Evolutionary conservation across 2,329 filamentous ascomycete species (phyloP), one percentile per base, ranked within the genome.

Genomic region (Venturia nashicola): DNA sequence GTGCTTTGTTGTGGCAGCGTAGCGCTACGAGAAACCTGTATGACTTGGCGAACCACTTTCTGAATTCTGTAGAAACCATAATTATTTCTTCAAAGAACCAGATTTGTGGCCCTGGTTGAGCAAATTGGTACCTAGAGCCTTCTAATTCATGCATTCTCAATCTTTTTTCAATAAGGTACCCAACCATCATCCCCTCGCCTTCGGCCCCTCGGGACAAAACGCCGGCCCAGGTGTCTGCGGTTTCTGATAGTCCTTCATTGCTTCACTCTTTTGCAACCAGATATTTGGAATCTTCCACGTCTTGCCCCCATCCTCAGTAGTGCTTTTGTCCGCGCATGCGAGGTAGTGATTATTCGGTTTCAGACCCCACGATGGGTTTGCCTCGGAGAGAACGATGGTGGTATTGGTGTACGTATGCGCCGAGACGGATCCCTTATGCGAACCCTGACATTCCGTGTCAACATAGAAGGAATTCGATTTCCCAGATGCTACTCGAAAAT

Each of bases 381-480:
- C 20, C 27, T 63, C 44, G 12, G 32, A 59, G 32, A 63, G 61
- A n/a, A 48, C 44, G 34, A 63, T 27, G 12, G n/a, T 59, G 8
- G 44, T 63, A 14, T 63, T 32, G 6, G 61, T 55, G 61, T 63
- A 63, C 5, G 44, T 63, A 27, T 63, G 61, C 5, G 32, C 40
- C 23, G 54, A 57, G 44, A 63, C 34, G 20, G 42, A 43, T 20
- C 61, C 61, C 14, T n/a, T 42, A 18, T 63, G 61, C 5, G 44
- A 23, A 23, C 36, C 46, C 36, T 63, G 61, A 32, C 61, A 63
- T 48, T 63, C 61, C 46, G 51, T 57, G 51, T 54, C 61, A 11
- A 57, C 44, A 46, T 63, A 63, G 61, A 63, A 63, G 34, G 39
- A 44, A n/a, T 55, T 57, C 3, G 61, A 54, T 57, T 55, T 63